Evolutionary conservation across 1,284 basidiomycete species (phyloP), one percentile per base, ranked within the genome.

Genomic region (Lentinula novae-zelandiae): DNA sequence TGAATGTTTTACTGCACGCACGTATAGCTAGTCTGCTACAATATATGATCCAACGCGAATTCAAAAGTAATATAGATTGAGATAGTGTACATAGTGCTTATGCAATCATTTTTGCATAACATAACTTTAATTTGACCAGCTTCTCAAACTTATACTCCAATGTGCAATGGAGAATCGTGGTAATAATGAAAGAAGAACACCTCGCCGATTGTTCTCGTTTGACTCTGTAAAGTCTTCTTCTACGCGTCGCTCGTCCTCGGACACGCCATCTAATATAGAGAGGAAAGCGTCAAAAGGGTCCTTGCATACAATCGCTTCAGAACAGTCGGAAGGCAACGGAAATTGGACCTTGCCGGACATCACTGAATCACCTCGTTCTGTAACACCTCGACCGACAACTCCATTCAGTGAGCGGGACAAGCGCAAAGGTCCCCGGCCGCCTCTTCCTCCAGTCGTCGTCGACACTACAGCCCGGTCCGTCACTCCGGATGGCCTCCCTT

Each of bases 181-280:
- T 12, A 31, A 5, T 31, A 22, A 48, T 36, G 57, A 56, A 33
- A 58, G 58, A 20, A 60, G 57, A 22, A 36, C 44, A 46, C 70
- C 71, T 44, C 72, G 73, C 53, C 72, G 74, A 36, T 64, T 76
- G 5, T 73, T 76, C 60, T 77, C 77, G 9, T 74, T 77, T 38
- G 76, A 78, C 53, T 70, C 71, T 40, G 57, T 70, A 2, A 75
- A 71, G 58, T 67, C 69, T 12, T 63, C 66, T 57, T 67, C 69
- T 20, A 61, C 66, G 7, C 60, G 53, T 27, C 60, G 64, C n/a
- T 66, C 70, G 31, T 65, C 65, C 22, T 66, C 68, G 9, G 69
- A 64, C 55, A 65, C 42, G 64, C 63, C 54, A 46, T 46, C 38
- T 22, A 62, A 63, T 10, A 55, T 22, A 12, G 60, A 65, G 66